phyloP scores from a whole-genome alignment of 768 basidiomycete species.

The Pleurotus citrinopileatus region DNA sequence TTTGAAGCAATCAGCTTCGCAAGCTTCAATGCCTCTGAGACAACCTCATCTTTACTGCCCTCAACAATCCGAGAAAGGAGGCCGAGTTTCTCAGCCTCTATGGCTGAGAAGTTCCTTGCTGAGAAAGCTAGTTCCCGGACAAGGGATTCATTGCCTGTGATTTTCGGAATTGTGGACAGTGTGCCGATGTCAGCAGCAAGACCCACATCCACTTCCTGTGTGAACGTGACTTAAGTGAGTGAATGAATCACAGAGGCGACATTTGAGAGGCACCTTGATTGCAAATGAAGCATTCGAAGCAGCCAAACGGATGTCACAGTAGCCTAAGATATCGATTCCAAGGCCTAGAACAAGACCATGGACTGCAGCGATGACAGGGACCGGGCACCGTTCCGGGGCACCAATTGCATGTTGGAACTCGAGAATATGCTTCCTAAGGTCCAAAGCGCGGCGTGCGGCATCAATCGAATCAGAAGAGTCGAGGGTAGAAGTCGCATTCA shows the following conservation, averaged over 20 bases:
- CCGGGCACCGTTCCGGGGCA: constrained; percentile 61
- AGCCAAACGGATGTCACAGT: constrained; percentile 80
- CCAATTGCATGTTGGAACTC: constrained; percentile 72
- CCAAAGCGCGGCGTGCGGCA: constrained; percentile 48
- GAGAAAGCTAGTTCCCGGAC: constrained; percentile 77
- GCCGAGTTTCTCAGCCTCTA: constrained; percentile 67
- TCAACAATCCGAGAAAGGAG: constrained; percentile 70
- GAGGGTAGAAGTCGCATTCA: constrained; percentile 39
- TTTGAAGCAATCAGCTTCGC: constrained; percentile 68
- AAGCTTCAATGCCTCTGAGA: constrained; percentile 60
- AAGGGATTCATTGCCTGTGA: constrained; percentile 71
- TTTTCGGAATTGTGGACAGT: constrained; percentile 76
- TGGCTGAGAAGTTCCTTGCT: constrained; percentile 62
- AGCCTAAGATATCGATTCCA: constrained; percentile 69
- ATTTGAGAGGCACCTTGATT: constrained; percentile 56
- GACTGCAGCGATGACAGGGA: constrained; percentile 82
- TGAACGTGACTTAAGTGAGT: constrained; percentile 6
- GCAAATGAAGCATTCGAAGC: constrained; percentile 60
- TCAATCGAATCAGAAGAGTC: constrained; percentile 33
- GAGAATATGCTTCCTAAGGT: constrained; percentile 43
- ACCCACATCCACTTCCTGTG: constrained; percentile 82
- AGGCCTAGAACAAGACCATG: constrained; percentile 77
- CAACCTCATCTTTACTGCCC: constrained; percentile 66
- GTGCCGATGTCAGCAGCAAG: constrained; percentile 88
- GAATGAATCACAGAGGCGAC: background rate